Evolutionary conservation across 176 grass and related monocot species (phyloP), one percentile per base, ranked within the genome.

Genomic region (Pontederia crassipes): DNA sequence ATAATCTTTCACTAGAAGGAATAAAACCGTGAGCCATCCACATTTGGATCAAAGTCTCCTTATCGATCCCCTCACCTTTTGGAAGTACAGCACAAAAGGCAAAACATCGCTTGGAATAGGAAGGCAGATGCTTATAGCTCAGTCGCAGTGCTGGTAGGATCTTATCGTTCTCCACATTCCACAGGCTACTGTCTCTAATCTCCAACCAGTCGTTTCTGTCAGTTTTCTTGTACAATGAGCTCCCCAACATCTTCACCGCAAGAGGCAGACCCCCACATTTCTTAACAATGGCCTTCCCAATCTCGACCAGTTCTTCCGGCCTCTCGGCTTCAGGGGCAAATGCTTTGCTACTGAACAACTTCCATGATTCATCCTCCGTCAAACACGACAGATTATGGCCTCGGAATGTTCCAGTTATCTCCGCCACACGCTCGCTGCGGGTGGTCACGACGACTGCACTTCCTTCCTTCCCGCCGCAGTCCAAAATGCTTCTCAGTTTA

Each of bases 21-120:
- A 77, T 68, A 28, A 80, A 68, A 18, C 50, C 77, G 54, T 80
- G 65, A 28, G 63, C 63, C 12, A 74, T 74, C 77, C 77, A 80
- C 26, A 80, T 4, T 28, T 74, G 62, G 47, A 80, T 80, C 17
- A 80, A 50, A 17, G 10, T 57, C 14, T 63, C 70, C 12, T 61
- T 74, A 1, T 56, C 28, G 1, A 69, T 68, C 8, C 27, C 11
- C 52, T 52, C 53, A 74, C 49, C 54, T 45, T 62, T 56, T 20
- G 63, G 70, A 17, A 73, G 74, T 7, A 68, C 29, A 26, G 77
- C 55, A 60, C 70, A 74, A 18, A 67, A 80, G 15, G 49, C 12
- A 17, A 79, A 79, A 12, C 76, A 79, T 17, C 35, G 60, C 46
- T 80, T 80, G 28, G 18, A 18, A 40, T 80, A 8, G 0, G 70